Conservation (phyloP, 345 rosid genomes). For the Passiflora organensis region DNA sequence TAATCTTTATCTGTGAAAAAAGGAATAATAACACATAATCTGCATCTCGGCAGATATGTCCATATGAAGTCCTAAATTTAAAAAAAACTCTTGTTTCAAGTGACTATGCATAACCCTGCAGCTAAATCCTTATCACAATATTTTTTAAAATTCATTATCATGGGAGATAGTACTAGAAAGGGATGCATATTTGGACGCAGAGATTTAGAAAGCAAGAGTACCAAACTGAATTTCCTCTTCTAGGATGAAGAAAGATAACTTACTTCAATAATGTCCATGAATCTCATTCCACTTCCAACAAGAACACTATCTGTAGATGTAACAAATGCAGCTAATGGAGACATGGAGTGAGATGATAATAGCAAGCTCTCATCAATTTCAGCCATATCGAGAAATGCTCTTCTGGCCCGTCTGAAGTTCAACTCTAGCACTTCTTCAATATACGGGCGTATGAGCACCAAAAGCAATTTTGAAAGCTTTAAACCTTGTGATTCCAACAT, state of each 20-base stretch:
- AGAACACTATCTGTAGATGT: slow-evolving; percentile 52
- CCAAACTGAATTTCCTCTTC: slow-evolving; percentile 1
- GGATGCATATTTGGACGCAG: no score
- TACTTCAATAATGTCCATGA: slow-evolving; percentile 75
- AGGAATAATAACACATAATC: not conserved
- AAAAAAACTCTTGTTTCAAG: not conserved
- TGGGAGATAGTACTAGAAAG: no score
- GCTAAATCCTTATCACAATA: no score
- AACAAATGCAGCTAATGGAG: slow-evolving; percentile 56
- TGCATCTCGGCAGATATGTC: not conserved
- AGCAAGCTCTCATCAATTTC: slow-evolving; percentile 54
- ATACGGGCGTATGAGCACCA: slow-evolving; percentile 78
- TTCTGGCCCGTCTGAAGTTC: slow-evolving; percentile 82
- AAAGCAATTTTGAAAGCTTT: slow-evolving; percentile 71
- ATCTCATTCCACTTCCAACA: slow-evolving; percentile 70
- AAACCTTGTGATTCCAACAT: slow-evolving; percentile 82
- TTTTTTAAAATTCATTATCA: no score
- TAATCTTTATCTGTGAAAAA: not conserved
- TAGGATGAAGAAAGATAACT: slow-evolving; percentile 27
- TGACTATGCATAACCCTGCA: not conserved
- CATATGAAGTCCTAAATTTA: not conserved
- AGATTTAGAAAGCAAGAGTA: not conserved
- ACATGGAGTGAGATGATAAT: slow-evolving; percentile 43
- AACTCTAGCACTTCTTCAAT: slow-evolving; percentile 89
- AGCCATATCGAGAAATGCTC: slow-evolving; percentile 46